Conservation (phyloP, 169 alveolate species). For the Eimeria necatrix region DNA sequence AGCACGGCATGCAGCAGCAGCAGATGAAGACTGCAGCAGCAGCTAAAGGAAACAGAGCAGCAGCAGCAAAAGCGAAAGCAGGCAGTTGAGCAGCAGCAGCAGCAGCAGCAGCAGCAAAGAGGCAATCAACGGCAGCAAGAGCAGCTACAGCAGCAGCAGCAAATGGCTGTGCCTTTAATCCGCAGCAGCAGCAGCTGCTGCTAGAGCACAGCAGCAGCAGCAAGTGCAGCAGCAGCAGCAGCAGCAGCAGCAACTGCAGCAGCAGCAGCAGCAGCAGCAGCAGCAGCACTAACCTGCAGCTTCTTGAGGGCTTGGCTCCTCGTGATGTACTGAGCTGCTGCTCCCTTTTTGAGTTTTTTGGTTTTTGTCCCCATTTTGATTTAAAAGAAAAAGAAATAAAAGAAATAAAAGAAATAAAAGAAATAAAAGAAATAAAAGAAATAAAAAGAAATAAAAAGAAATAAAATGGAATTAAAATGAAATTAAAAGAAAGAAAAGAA, state of each 20-base stretch:
- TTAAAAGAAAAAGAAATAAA: slow-evolving; percentile 46
- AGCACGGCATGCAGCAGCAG: too few relatives aligned
- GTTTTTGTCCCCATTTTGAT: slow-evolving; percentile 87
- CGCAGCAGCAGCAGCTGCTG: too few relatives aligned
- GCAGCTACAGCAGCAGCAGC: too few relatives aligned
- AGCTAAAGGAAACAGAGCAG: too few relatives aligned
- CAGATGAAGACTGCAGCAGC: too few relatives aligned
- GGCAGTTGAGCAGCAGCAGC: too few relatives aligned
- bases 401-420: not conserved
- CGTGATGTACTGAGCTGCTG: slow-evolving; percentile 94
- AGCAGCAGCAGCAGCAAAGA: slow-evolving; percentile 9
- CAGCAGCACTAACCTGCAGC: slow-evolving; percentile 86
- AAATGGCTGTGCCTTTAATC: too few relatives aligned
- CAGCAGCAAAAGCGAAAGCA: too few relatives aligned
- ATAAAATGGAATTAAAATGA: not conserved
- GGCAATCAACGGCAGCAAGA: too few relatives aligned
- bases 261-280: not conserved
- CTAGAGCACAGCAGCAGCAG: slow-evolving; percentile 34
- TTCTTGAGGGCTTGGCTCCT: slow-evolving; percentile 94
- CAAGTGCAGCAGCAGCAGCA: not conserved
- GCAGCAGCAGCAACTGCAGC: slow-evolving; percentile 26
- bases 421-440: not conserved
- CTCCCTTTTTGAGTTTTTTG: slow-evolving; percentile 94
- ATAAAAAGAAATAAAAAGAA: slow-evolving; percentile 17
- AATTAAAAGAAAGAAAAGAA: not conserved